A percentile compares a stretch with the other conserved stretches of the same genome.
Evolutionary conservation across 345 rosid species (phyloP).

Genomic region (Syzygium oleosum): DNA sequence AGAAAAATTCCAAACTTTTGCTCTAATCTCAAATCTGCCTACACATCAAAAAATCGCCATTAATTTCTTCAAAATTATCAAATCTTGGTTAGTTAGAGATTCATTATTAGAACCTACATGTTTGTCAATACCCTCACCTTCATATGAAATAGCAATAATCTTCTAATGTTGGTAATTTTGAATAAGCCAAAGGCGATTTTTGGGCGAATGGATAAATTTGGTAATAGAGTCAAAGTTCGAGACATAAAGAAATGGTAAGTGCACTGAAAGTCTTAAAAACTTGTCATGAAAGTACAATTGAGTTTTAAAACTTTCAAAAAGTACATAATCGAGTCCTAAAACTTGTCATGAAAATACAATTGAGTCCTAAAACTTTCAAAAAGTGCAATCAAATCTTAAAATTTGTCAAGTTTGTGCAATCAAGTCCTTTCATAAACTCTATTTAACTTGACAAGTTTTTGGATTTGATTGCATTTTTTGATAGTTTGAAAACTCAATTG

Average conservation of each 20-base stretch:
- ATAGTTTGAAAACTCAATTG: no score
- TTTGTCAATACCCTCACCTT: background rate
- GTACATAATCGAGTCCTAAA: no score
- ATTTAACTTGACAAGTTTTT: no score
- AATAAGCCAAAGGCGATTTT: background rate
- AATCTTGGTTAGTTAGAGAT: background rate
- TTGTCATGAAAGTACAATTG: no score
- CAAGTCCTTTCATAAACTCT: no score
- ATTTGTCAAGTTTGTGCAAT: no score
- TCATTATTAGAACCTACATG: accelerated
- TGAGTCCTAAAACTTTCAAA: no score
- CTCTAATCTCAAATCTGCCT: background rate
- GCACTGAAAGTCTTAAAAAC: no score
- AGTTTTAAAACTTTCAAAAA: no score
- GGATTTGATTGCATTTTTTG: no score
- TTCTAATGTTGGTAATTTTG: background rate
- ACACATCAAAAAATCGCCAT: background rate
- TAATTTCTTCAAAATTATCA: background rate
- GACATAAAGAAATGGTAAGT: background rate
- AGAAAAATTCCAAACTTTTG: background rate
- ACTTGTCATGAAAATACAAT: no score
- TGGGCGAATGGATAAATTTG: accelerated
- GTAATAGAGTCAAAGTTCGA: accelerated
- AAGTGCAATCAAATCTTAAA: no score
- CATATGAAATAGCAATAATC: background rate